Conservation (phyloP, 2,329 filamentous ascomycete species). For the Chaetomium strumarium region DNA sequence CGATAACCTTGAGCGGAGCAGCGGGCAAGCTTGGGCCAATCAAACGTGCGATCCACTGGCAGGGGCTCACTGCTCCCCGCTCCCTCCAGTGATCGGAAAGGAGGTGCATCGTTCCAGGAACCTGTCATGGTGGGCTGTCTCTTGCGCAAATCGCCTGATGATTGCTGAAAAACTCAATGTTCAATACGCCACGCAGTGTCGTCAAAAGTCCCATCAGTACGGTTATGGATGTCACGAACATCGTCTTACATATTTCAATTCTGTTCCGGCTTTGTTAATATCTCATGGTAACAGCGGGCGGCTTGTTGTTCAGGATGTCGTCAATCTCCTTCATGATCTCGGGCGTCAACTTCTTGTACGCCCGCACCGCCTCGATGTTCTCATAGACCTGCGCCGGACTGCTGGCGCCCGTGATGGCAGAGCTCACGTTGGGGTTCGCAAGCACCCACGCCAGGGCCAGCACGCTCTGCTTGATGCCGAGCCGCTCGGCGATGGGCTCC, state of each 20-base stretch:
- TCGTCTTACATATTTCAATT: background rate
- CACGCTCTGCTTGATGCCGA: slow-evolving; percentile 52
- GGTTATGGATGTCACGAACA: background rate
- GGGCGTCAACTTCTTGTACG: slow-evolving; percentile 51
- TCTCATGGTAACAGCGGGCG: slow-evolving; percentile 36
- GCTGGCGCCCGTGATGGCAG: slow-evolving; percentile 57
- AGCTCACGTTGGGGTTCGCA: slow-evolving; percentile 55
- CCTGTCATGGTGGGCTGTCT: slow-evolving; percentile 13
- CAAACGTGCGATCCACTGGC: background rate
- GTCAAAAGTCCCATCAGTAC: background rate
- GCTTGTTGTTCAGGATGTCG: slow-evolving; percentile 53
- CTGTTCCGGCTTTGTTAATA: slow-evolving; percentile 22
- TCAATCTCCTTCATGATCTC: slow-evolving; percentile 57
- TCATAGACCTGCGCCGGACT: slow-evolving; percentile 54
- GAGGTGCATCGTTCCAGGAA: slow-evolving; percentile 19
- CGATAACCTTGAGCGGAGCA: background rate
- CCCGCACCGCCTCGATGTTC: slow-evolving; percentile 48
- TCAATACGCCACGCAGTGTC: background rate
- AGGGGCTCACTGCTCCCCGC: slow-evolving; percentile 3
- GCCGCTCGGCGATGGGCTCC: slow-evolving; percentile 56
- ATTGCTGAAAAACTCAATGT: background rate
- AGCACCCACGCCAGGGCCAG: slow-evolving; percentile 59
- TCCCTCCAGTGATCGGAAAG: slow-evolving; percentile 7
- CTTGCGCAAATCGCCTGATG: slow-evolving; percentile 5
- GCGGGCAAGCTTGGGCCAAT: slow-evolving; percentile 9